Base-by-base conservation (phyloP, 805 yeast species). In the Kazachstania bromeliacearum region DNA sequence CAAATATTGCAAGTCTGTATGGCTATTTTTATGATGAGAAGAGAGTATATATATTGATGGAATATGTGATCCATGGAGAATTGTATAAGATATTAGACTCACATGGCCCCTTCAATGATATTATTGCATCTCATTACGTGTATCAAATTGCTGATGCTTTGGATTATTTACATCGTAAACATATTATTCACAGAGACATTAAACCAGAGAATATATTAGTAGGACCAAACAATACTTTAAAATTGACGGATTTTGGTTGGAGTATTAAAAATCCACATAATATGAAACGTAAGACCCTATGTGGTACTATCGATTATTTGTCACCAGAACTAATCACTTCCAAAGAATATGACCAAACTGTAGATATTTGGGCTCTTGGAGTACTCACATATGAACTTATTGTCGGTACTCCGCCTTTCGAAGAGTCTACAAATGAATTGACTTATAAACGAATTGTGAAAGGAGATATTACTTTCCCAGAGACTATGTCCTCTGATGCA, bases 171-270 rank as follows among this genome's bases (percentile, higher is more conserved):
- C 97, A 89, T 58, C 63, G 71, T 24, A 83, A 79, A 48, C 75
- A 79, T 45, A 77, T 92, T 30, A 82, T 89, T 19, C 98, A 89
- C 53, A 70, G 97, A 41, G 98, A 89, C 54, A 75, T 89, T 45
- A 89, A 89, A 58, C 97, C 97, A 0, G 97, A 92, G 55, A 89
- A 89, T 50, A 82, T 89, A 34, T 61, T 89, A 29, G 63, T 89
- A 8, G 85, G 85, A 5, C 70, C 77, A 41, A 75, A 84, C 51
- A 83, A 87, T 44, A 73, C 72, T 17, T 68, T 89, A 37, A 89
- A 88, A 55, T 68, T 89, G 26, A 80, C 95, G 14, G 98, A 89
- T 60, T 89, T 92, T 56, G 98, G 98, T 10, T 89, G 96, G 96
- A 81, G 94, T 38, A 89, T 88, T 3, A 43, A 50, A 6, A 77